These are phyloP conservation scores for Brassica juncea DNA, from an alignment of 345 rosid genomes.

Conservation along the genomic window DNA sequence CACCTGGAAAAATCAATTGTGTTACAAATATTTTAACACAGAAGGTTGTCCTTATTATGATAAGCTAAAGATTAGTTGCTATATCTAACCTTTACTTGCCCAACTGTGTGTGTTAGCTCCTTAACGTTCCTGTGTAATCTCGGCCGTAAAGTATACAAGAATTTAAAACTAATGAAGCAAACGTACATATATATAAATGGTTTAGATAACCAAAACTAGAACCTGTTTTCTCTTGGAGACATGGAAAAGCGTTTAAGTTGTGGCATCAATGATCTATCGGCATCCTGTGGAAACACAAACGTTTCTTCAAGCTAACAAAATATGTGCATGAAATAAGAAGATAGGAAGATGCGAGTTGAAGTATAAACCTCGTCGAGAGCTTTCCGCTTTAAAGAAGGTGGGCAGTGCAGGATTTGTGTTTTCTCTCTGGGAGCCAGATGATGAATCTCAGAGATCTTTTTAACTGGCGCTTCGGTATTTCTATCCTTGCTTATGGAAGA, in stretches of 20 bases:
- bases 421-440: conserved; percentile 40
- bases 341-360: background rate
- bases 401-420: conserved; percentile 36
- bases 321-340: background rate
- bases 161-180: background rate
- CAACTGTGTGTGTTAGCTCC: conserved; percentile 1
- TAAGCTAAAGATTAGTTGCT: background rate
- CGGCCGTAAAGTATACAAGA: background rate
- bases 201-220: background rate
- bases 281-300: conserved; percentile 45
- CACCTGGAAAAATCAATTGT: conserved; percentile 40
- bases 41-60: background rate
- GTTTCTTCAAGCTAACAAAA: background rate
- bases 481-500: conserved; percentile 41
- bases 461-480: conserved; percentile 38
- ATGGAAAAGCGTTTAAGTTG: conserved; percentile 57
- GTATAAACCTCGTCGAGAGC: conserved; percentile 48
- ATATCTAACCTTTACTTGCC: conserved; percentile 47
- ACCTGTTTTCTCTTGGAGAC: conserved; percentile 66
- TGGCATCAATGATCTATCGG: conserved; percentile 47
- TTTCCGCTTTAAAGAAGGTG: conserved; percentile 70
- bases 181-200: background rate
- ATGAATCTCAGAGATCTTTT: conserved; percentile 26
- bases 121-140: conserved; percentile 29
- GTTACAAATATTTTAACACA: conserved; percentile 1